Percentiles rank a stretch among this genome's conserved stretches.
Evolutionary conservation across 2,329 filamentous ascomycete genomes (phyloP).

Genomic region (Berkeleyomyces rouxiae): DNA sequence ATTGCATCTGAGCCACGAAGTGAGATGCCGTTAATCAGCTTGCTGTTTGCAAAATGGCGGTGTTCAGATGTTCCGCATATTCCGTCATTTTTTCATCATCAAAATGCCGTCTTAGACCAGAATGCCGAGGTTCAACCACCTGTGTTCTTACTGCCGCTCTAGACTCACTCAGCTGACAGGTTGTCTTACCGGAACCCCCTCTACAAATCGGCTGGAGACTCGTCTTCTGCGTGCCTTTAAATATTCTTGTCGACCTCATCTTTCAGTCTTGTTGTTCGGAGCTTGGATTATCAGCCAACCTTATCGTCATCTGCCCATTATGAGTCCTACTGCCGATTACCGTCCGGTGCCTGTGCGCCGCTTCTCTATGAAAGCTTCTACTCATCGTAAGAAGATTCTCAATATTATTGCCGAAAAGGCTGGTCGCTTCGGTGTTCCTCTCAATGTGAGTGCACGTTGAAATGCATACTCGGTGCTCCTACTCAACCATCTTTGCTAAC

Average conservation of each 20-base stretch:
- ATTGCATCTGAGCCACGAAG: no score
- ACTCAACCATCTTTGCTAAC: not conserved
- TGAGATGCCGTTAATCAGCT: no score
- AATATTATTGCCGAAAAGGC: slow-evolving; percentile 28
- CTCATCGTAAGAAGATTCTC: slow-evolving; percentile 31
- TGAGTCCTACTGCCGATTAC: not conserved
- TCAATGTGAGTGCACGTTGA: slow-evolving; percentile 25
- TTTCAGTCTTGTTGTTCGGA: not conserved
- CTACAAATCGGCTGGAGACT: not conserved
- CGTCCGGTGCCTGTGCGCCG: slow-evolving; percentile 18
- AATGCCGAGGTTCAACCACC: not conserved
- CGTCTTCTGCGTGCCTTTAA: not conserved
- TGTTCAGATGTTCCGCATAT: no score
- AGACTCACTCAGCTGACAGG: not conserved
- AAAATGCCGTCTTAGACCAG: not conserved
- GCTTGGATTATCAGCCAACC: not conserved
- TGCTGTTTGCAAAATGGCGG: no score
- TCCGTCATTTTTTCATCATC: not conserved
- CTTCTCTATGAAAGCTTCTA: slow-evolving; percentile 29
- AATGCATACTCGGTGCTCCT: not conserved
- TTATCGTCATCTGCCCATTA: slow-evolving; percentile 1
- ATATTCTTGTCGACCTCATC: not conserved
- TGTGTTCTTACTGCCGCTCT: not conserved
- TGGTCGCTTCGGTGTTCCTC: slow-evolving; percentile 27
- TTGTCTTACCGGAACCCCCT: not conserved